phyloP scores from a whole-genome alignment of 2,329 filamentous ascomycete genomes.

The Epichloe glyceriae region DNA sequence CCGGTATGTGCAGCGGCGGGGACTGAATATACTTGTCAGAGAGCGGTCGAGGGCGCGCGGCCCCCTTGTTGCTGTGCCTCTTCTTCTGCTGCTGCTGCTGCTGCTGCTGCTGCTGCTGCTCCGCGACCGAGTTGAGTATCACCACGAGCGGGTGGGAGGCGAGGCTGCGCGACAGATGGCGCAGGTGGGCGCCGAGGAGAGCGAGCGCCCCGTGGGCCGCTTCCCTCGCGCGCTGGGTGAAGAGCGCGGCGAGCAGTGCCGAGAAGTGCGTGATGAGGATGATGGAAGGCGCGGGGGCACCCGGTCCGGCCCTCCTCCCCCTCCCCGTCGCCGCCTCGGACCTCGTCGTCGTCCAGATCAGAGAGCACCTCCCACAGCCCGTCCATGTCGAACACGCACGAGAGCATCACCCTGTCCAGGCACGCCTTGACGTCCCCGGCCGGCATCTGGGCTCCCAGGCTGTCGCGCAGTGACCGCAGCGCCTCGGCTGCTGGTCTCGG shows the following conservation, averaged over 20 bases:
- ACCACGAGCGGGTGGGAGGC: slow-evolving; percentile 34
- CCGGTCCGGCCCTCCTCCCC: no score
- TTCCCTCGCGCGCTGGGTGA: slow-evolving; percentile 32
- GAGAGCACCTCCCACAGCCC: slow-evolving; percentile 43
- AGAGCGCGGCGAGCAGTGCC: slow-evolving; percentile 36
- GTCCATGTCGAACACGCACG: slow-evolving; percentile 44
- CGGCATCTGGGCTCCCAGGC: slow-evolving; percentile 24
- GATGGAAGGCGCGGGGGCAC: slow-evolving; percentile 13
- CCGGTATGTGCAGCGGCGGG: slow-evolving; percentile 14
- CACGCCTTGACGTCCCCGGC: slow-evolving; percentile 18
- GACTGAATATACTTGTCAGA: slow-evolving; percentile 37
- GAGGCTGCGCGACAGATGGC: slow-evolving; percentile 29
- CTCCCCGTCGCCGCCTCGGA: neutral
- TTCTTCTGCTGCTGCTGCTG: no score
- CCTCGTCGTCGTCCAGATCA: slow-evolving; percentile 31
- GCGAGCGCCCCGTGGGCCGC: slow-evolving; percentile 36
- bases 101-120: no score
- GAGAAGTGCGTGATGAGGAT: slow-evolving; percentile 44
- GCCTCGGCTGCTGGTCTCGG: slow-evolving; percentile 30
- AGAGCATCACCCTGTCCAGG: slow-evolving; percentile 39
- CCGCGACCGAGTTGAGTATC: slow-evolving; percentile 34
- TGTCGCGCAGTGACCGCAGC: slow-evolving; percentile 28
- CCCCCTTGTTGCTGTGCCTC: neutral
- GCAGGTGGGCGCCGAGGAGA: slow-evolving; percentile 33
- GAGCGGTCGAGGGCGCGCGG: slow-evolving; percentile 24